These are phyloP conservation scores for Skeletonema grethae DNA, from an alignment of 108 stramenopile genomes.

Conservation along the genomic window DNA sequence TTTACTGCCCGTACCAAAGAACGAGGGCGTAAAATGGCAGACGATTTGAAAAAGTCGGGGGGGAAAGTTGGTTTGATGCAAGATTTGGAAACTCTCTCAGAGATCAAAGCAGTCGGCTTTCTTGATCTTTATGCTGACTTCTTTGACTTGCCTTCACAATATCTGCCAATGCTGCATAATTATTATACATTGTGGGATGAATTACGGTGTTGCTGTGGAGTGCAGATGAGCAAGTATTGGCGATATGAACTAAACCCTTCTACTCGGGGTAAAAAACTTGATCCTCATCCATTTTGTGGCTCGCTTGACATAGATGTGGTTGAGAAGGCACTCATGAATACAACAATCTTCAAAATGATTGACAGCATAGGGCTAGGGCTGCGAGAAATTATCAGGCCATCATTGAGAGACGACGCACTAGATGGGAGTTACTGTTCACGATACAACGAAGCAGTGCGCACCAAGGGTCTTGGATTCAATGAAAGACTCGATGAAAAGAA, in stretches of 20 bases:
- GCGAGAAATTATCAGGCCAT: background rate
- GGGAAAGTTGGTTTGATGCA: background rate
- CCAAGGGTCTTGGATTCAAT: no score
- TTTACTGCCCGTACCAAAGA: background rate
- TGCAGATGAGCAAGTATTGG: constrained; percentile 5
- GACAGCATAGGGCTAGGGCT: background rate
- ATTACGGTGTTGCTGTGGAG: background rate
- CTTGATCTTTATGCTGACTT: background rate
- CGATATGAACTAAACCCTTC: background rate
- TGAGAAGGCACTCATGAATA: constrained; percentile 4
- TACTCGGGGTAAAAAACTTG: background rate
- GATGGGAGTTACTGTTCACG: background rate
- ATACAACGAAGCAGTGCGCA: constrained; percentile 3
- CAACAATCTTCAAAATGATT: background rate
- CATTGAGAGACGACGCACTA: background rate
- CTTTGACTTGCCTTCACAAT: background rate
- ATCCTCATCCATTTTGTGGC: constrained; percentile 5
- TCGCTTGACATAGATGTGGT: constrained; percentile 7
- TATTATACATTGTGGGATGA: background rate
- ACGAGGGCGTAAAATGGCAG: background rate
- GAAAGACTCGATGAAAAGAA: no score
- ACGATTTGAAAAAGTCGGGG: background rate
- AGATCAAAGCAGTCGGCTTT: background rate
- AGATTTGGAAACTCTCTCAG: constrained; percentile 8
- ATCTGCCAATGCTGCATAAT: background rate